These are phyloP conservation scores for Mycena haematopus DNA, from an alignment of 768 basidiomycete species.

Conservation along the genomic window DNA sequence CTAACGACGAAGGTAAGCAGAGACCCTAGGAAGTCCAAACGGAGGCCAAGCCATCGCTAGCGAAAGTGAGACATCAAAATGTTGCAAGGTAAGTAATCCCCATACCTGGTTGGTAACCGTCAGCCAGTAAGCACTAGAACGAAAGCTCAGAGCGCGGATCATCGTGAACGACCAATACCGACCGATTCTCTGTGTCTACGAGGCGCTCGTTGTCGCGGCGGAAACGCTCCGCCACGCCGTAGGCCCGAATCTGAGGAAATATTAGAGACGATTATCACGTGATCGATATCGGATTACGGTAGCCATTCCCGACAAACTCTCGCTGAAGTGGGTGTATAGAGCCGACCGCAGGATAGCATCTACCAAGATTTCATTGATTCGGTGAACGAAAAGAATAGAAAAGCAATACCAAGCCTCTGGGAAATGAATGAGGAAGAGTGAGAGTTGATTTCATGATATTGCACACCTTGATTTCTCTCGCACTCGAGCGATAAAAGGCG, in stretches of 20 bases:
- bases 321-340: constrained; percentile 92
- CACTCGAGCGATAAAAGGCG: constrained; percentile 83
- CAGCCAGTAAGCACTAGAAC: constrained; percentile 90
- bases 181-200: constrained; percentile 86
- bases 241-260: constrained; percentile 68
- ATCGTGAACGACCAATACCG: too few species aligned
- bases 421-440: not conserved
- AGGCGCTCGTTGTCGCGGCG: constrained; percentile 72
- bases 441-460: not conserved
- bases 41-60: constrained; percentile 89
- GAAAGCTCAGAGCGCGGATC: too few species aligned
- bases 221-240: constrained; percentile 82
- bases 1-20: constrained; percentile 78
- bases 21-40: constrained; percentile 85
- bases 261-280: constrained; percentile 4
- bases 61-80: too few species aligned
- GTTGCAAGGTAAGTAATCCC: too few species aligned
- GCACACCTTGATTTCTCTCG: constrained; percentile 82
- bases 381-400: constrained; percentile 4
- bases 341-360: constrained; percentile 88
- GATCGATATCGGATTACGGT: constrained; percentile 42
- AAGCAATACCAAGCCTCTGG: constrained; percentile 60
- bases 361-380: constrained; percentile 29
- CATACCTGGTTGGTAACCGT: constrained; percentile 88
- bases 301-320: constrained; percentile 84